Evolutionary conservation across 2,329 filamentous ascomycete species (phyloP).

Genomic region (Scortechinia acanthostroma): DNA sequence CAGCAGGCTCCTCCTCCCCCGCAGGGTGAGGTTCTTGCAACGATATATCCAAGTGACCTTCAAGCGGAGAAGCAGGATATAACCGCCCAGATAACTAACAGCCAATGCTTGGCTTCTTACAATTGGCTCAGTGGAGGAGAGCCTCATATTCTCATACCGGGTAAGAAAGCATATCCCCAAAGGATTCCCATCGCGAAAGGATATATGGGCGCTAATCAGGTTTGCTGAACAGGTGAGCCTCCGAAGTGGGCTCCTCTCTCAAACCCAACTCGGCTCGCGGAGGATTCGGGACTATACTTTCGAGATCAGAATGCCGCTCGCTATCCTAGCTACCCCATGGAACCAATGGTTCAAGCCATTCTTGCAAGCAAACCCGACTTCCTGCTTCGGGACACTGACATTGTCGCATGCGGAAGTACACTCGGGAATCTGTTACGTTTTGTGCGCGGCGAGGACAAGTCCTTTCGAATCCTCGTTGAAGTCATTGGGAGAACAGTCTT

Average conservation of each 20-base stretch:
- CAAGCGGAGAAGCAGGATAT: no score
- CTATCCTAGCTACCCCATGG: background rate
- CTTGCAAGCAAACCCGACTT: slow-evolving; percentile 26
- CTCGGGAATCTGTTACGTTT: slow-evolving; percentile 55
- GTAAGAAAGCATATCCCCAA: no score
- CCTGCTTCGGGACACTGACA: slow-evolving; percentile 28
- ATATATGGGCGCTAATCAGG: no score
- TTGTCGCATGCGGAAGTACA: slow-evolving; percentile 54
- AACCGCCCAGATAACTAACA: background rate
- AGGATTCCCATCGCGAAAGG: background rate
- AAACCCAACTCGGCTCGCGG: background rate
- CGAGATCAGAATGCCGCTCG: background rate
- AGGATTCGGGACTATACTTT: background rate
- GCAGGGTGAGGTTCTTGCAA: no score
- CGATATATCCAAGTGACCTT: no score
- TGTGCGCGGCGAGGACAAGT: slow-evolving; percentile 27
- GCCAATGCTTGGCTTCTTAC: background rate
- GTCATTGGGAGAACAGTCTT: slow-evolving; percentile 48
- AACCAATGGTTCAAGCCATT: slow-evolving; percentile 7
- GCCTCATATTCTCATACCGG: background rate
- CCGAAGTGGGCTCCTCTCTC: background rate
- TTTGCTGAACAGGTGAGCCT: no score
- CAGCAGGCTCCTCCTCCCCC: no score
- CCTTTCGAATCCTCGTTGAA: slow-evolving; percentile 53
- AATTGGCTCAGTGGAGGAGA: background rate